phyloP scores from a whole-genome alignment of 2,329 filamentous ascomycete species.

The Chaetomium globosum region DNA sequence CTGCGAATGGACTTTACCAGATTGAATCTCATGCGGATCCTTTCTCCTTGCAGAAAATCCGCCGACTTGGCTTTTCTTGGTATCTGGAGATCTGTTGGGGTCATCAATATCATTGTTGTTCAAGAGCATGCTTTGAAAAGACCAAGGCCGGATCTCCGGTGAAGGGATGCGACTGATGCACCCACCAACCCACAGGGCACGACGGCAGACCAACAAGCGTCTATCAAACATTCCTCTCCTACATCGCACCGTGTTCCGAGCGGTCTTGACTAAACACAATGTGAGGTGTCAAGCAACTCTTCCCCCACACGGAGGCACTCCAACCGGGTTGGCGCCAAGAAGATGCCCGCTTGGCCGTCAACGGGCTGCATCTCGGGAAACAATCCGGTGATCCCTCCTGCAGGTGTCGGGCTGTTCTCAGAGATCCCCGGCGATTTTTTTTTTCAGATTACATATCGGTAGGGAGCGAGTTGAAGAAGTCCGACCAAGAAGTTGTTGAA shows the following conservation, averaged over 20 bases:
- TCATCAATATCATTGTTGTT: constrained; percentile 9
- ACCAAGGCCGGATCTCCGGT: neutral
- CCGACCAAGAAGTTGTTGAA: neutral
- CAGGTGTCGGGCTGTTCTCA: neutral
- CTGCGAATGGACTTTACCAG: constrained; percentile 18
- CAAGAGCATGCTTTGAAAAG: neutral
- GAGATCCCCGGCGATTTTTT: neutral
- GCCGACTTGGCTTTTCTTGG: constrained; percentile 32
- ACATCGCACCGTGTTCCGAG: neutral
- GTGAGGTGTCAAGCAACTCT: neutral
- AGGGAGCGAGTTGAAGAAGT: neutral
- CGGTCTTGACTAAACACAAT: neutral
- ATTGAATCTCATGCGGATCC: constrained; percentile 27
- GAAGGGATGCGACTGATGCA: neutral
- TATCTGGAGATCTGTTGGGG: constrained; percentile 14
- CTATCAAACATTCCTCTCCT: neutral
- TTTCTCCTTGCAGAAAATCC: constrained; percentile 27
- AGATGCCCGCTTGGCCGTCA: neutral
- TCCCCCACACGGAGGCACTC: constrained; percentile 6
- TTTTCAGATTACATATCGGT: neutral
- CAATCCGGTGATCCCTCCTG: constrained; percentile 14
- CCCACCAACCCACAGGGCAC: neutral
- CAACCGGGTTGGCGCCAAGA: constrained; percentile 19
- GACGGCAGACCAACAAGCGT: neutral
- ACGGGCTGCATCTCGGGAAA: neutral